Evolutionary conservation across 2,329 filamentous ascomycete genomes (phyloP).

Genomic region (Alternaria viburni): DNA sequence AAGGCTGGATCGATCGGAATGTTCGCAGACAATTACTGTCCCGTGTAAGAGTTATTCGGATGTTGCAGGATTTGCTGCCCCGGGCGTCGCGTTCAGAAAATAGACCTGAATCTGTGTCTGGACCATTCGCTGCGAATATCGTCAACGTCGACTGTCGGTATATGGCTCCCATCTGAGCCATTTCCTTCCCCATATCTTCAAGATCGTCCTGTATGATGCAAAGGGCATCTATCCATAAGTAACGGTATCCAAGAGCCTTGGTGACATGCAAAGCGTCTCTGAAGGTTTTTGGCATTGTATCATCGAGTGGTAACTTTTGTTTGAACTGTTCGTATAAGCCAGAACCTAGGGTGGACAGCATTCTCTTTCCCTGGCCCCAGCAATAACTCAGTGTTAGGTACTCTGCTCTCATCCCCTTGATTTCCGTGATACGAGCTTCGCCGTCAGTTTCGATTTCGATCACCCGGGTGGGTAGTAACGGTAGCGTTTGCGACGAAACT

Average conservation of each 20-base stretch:
- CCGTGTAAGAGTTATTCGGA: too few relatives aligned
- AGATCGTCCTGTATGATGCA: neutral
- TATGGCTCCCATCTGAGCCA: neutral
- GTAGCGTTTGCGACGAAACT: neutral
- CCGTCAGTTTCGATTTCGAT: neutral
- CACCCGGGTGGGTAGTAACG: neutral
- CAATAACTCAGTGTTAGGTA: neutral
- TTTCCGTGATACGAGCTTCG: neutral
- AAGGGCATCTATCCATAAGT: neutral
- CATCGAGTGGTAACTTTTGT: neutral
- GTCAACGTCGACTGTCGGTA: neutral
- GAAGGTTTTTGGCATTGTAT: neutral
- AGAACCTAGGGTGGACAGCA: neutral
- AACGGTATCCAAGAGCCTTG: neutral
- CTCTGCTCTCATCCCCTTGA: neutral
- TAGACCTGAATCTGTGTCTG: neutral
- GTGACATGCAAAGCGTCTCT: neutral
- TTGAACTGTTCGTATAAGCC: neutral
- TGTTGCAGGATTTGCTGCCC: neutral
- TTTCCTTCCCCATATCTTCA: neutral
- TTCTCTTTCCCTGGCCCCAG: neutral
- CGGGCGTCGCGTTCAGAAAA: neutral
- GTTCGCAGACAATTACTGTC: fast-evolving
- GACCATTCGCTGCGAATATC: neutral
- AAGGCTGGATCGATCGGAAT: neutral